phyloP scores from a whole-genome alignment of 768 basidiomycete species.

The Russula sp. region DNA sequence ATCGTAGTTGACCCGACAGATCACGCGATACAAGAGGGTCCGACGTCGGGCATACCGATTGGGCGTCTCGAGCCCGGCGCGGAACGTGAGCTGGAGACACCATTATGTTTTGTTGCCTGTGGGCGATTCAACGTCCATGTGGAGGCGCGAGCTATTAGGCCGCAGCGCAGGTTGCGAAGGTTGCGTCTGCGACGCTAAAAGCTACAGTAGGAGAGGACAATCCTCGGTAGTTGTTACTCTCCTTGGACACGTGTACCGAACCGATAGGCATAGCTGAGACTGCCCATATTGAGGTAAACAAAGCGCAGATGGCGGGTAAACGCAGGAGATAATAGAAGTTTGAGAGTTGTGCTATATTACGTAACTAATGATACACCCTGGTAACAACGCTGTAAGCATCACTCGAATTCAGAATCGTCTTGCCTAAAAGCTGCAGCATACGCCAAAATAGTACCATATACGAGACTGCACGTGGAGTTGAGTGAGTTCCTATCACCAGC shows the following conservation, averaged over 20 bases:
- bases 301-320: not conserved
- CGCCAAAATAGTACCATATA: slow-evolving; percentile 87
- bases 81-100: slow-evolving; percentile 49
- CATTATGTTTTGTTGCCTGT: slow-evolving; percentile 69
- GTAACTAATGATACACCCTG: slow-evolving; percentile 11
- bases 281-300: not conserved
- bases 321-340: not conserved
- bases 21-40: slow-evolving; percentile 69
- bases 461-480: slow-evolving; percentile 47
- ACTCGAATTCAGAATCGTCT: slow-evolving; percentile 81
- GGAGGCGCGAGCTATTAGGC: slow-evolving; percentile 38
- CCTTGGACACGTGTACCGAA: not conserved
- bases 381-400: not conserved
- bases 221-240: slow-evolving; percentile 13
- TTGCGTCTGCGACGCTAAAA: slow-evolving; percentile 44
- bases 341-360: slow-evolving; percentile 8
- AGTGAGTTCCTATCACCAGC: slow-evolving; percentile 11
- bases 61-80: slow-evolving; percentile 60
- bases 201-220: slow-evolving; percentile 37
- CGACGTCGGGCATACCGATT: slow-evolving; percentile 56
- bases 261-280: not conserved
- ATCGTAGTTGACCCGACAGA: slow-evolving; percentile 56
- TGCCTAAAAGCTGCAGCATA: slow-evolving; percentile 82
- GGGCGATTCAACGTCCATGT: slow-evolving; percentile 57
- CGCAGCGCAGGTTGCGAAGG: slow-evolving; percentile 16